phyloP scores from a whole-genome alignment of 202 grass and related monocot genomes.

The Carex arenaria region DNA sequence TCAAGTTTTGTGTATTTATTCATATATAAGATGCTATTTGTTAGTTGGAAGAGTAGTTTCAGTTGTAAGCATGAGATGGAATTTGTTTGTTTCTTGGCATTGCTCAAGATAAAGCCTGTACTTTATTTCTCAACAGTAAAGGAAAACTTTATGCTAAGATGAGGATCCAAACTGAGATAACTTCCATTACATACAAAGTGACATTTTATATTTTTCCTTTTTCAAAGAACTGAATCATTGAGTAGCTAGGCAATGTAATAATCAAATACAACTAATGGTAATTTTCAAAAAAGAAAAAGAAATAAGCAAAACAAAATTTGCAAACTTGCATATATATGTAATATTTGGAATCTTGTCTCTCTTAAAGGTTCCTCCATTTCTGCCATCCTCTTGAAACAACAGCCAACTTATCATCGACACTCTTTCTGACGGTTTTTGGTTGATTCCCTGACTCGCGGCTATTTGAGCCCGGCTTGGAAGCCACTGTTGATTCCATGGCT shows the following conservation, averaged over 20 bases:
- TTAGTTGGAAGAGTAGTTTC: not conserved
- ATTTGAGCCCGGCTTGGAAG: not conserved
- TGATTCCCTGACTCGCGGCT: not conserved
- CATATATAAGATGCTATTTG: not conserved
- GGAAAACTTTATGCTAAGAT: not conserved
- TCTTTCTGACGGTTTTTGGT: not conserved
- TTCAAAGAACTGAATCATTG: not conserved
- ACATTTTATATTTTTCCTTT: not conserved
- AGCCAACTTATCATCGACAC: not conserved
- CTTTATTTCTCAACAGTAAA: not conserved
- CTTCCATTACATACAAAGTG: not conserved
- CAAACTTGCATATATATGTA: not conserved
- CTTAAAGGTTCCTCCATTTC: not conserved
- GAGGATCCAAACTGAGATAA: not conserved
- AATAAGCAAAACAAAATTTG: not conserved
- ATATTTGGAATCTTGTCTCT: not conserved
- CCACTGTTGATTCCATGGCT: not conserved
- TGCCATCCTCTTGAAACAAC: not conserved
- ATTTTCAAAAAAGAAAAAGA: not conserved
- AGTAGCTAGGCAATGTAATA: not conserved
- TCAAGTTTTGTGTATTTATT: conserved; percentile 3
- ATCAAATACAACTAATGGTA: not conserved
- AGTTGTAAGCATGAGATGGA: not conserved
- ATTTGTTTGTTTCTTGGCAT: not conserved
- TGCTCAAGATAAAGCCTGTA: not conserved